Evolutionary conservation across 2,329 filamentous ascomycete species (phyloP).

Genomic region (Teratosphaeriaceae sp.): DNA sequence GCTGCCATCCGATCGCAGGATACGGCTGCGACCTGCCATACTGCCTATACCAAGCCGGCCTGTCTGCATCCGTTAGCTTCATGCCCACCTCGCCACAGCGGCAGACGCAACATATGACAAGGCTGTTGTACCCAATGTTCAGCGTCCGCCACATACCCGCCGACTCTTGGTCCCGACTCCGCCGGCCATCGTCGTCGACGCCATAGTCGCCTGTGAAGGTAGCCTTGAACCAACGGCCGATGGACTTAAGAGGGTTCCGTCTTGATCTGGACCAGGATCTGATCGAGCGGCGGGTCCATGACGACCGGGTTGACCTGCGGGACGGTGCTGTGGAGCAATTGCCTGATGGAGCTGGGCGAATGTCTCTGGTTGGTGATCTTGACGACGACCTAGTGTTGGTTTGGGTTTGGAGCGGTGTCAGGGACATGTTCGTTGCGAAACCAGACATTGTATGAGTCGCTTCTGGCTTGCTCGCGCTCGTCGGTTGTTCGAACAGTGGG

Average conservation of each 20-base stretch:
- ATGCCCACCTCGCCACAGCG: not conserved
- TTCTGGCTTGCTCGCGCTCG: not conserved
- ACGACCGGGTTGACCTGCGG: not conserved
- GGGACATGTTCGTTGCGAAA: not conserved
- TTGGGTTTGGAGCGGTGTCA: not conserved
- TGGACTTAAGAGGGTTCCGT: not conserved
- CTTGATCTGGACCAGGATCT: not conserved
- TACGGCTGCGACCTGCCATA: not conserved
- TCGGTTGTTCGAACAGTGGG: not conserved
- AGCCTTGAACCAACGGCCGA: slow-evolving; percentile 2
- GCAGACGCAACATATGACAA: not conserved
- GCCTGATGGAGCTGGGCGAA: not conserved
- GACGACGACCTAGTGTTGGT: not conserved
- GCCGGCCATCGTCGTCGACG: not conserved
- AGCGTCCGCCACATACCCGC: not conserved
- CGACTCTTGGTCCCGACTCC: not conserved
- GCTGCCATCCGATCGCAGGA: not conserved
- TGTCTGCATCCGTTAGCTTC: not conserved
- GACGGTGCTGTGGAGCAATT: not conserved
- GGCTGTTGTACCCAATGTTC: not conserved
- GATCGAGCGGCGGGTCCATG: not conserved
- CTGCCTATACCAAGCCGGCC: not conserved
- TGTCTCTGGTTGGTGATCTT: no score
- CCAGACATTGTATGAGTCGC: not conserved
- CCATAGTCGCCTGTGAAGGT: not conserved